phyloP scores from a whole-genome alignment of 768 basidiomycete genomes.

The Psilocybe subaeruginosa region DNA sequence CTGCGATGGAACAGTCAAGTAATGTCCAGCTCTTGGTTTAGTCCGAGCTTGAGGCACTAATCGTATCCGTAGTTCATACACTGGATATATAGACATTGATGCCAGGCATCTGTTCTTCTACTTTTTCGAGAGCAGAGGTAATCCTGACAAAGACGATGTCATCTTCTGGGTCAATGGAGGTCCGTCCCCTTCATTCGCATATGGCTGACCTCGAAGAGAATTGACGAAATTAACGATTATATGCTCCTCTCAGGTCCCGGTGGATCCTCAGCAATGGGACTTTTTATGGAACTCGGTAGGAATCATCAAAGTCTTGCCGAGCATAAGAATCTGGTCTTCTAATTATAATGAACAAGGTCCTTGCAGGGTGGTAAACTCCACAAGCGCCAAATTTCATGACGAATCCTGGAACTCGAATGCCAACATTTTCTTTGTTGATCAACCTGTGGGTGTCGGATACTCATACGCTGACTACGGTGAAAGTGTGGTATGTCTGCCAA shows the following conservation, averaged over 20 bases:
- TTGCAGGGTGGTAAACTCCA: conserved; percentile 57
- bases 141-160: conserved; percentile 63
- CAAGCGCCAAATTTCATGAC: conserved; percentile 53
- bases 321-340: too few species aligned
- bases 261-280: conserved; percentile 50
- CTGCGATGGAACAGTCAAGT: conserved; percentile 62
- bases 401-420: conserved; percentile 72
- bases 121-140: conserved; percentile 72
- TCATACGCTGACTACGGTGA: conserved; percentile 69
- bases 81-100: conserved; percentile 69
- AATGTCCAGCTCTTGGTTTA: conserved; percentile 5
- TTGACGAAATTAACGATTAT: neutral
- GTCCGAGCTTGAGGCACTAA: too few species aligned
- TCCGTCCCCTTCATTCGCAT: neutral
- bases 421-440: conserved; percentile 27
- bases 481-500: conserved; percentile 30
- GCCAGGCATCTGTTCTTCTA: conserved; percentile 73
- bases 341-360: conserved; percentile 47
- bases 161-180: conserved; percentile 62
- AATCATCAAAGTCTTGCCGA: too few species aligned
- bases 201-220: too few species aligned
- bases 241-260: conserved; percentile 18
- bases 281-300: conserved; percentile 70
- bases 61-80: conserved; percentile 46
- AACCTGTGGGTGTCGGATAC: conserved; percentile 63